Percentiles rank a stretch among this genome's conserved stretches.
Conservation (phyloP, 805 yeast species). For the Saccharomyces paradoxus region DNA sequence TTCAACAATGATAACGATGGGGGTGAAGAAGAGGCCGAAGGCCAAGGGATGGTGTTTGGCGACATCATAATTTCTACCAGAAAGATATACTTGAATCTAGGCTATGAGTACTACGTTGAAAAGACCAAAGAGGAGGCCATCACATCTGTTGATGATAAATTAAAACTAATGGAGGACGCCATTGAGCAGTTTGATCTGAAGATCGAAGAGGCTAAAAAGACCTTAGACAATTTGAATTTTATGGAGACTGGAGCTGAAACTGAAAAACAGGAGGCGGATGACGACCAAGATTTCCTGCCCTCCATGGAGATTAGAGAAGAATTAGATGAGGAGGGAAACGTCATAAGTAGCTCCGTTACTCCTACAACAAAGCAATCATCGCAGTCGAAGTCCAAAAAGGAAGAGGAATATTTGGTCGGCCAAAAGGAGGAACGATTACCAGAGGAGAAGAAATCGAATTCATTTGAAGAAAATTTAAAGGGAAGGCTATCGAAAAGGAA, state of each 20-base stretch:
- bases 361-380: slow-evolving; percentile 27
- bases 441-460: slow-evolving; percentile 11
- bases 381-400: neutral
- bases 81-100: slow-evolving; percentile 23
- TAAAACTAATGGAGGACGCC: slow-evolving; percentile 31
- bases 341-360: slow-evolving; percentile 40
- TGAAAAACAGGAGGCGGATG: slow-evolving; percentile 5
- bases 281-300: slow-evolving; percentile 38
- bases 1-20: slow-evolving; percentile 3
- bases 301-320: slow-evolving; percentile 79
- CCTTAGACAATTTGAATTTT: slow-evolving; percentile 23
- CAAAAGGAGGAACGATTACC: neutral
- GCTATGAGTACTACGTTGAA: slow-evolving; percentile 29
- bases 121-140: slow-evolving; percentile 19
- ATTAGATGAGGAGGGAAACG: slow-evolving; percentile 75
- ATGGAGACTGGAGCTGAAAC: slow-evolving; percentile 1
- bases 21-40: slow-evolving; percentile 6
- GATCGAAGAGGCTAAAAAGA: slow-evolving; percentile 34
- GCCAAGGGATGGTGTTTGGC: slow-evolving; percentile 23
- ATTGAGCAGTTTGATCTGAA: slow-evolving; percentile 34
- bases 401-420: neutral
- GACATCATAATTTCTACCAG: slow-evolving; percentile 24
- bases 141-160: slow-evolving; percentile 19
- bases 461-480: slow-evolving; percentile 21
- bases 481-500: slow-evolving; percentile 57